Evolutionary conservation across 2,329 filamentous ascomycete species (phyloP).

Genomic region (Aurifilum marmelostoma): DNA sequence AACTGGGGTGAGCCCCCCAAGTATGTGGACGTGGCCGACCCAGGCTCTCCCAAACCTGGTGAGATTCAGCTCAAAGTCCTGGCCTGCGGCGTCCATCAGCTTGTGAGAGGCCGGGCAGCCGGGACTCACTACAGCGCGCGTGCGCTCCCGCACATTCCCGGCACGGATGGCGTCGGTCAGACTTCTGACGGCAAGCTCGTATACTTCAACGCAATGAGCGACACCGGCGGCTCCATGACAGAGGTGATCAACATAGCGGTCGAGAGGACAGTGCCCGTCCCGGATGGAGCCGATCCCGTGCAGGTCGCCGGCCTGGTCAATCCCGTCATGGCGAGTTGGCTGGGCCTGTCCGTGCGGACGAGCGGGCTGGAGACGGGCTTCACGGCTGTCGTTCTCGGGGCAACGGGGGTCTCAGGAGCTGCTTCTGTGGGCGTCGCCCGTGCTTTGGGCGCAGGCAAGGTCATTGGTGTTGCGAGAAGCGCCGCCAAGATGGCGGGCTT

Average conservation of each 20-base stretch:
- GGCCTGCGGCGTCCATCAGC: constrained; percentile 54
- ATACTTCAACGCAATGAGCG: constrained; percentile 20
- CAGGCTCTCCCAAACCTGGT: background rate
- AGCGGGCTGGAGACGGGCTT: constrained; percentile 45
- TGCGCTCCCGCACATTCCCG: constrained; percentile 47
- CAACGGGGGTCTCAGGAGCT: constrained; percentile 54
- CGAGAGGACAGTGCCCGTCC: constrained; percentile 39
- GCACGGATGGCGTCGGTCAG: constrained; percentile 20
- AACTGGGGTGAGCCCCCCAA: constrained; percentile 11
- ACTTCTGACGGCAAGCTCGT: constrained; percentile 10
- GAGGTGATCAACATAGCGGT: constrained; percentile 52
- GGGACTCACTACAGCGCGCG: constrained; percentile 58
- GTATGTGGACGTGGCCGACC: constrained; percentile 4
- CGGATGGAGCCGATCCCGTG: constrained; percentile 48
- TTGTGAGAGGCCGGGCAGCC: constrained; percentile 56
- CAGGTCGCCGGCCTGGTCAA: constrained; percentile 56
- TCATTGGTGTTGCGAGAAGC: constrained; percentile 56
- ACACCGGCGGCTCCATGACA: constrained; percentile 32
- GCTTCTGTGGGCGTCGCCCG: constrained; percentile 53
- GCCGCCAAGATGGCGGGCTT: constrained; percentile 47
- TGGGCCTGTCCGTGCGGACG: constrained; percentile 54
- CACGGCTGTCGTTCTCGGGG: constrained; percentile 55
- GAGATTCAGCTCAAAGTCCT: constrained; percentile 54
- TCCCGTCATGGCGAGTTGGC: constrained; percentile 60
- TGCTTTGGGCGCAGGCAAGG: constrained; percentile 50